phyloP scores from a whole-genome alignment of 106 monocot species.

The Xerophyta viscosa region DNA sequence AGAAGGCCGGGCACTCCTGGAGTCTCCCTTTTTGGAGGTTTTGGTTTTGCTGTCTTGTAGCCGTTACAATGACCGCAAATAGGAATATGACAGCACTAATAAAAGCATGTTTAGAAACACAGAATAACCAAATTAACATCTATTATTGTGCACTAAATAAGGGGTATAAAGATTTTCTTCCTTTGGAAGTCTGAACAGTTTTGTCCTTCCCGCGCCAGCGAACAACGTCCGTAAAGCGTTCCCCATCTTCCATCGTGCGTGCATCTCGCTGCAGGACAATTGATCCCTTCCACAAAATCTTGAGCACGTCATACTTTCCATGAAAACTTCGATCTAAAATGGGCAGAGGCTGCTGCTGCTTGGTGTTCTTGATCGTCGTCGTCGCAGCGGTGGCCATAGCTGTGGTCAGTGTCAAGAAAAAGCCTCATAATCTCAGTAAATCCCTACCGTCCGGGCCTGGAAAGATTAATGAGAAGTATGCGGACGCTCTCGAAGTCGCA shows the following conservation, averaged over 20 bases:
- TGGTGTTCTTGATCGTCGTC: constrained; percentile 34
- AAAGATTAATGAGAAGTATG: constrained; percentile 58
- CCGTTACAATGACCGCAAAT: too few species aligned
- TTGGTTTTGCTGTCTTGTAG: too few species aligned
- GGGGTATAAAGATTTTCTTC: too few species aligned
- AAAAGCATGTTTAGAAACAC: too few species aligned
- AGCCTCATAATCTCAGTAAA: constrained; percentile 17
- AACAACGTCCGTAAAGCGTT: not conserved
- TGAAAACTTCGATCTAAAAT: not conserved
- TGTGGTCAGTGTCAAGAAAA: constrained; percentile 31
- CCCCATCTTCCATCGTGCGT: not conserved
- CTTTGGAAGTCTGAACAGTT: too few species aligned
- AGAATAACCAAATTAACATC: too few species aligned
- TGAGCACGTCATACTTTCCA: not conserved
- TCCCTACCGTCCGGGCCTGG: constrained; percentile 72
- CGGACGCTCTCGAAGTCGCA: constrained; percentile 67
- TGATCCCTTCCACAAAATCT: not conserved
- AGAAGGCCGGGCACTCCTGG: too few species aligned
- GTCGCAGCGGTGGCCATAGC: constrained; percentile 45
- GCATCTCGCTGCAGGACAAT: not conserved
- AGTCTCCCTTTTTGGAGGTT: too few species aligned
- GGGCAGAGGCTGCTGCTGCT: not conserved
- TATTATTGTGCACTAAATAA: too few species aligned
- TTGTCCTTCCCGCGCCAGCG: not conserved
- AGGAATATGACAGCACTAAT: too few species aligned